Conservation (phyloP, 257 asterid species). For the Ajuga chamaepitys region DNA sequence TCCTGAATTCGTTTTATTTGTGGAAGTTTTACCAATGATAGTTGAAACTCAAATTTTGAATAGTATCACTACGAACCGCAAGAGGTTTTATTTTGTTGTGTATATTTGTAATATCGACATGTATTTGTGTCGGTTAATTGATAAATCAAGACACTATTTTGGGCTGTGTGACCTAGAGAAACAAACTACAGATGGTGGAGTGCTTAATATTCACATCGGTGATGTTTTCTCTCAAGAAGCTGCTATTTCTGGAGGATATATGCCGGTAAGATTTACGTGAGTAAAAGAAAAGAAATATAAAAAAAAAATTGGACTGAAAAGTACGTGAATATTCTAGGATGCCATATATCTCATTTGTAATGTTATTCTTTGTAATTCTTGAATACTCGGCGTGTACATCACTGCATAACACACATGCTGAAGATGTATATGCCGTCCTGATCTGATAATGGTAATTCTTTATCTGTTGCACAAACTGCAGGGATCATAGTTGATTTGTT, state of each 20-base stretch:
- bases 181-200: slow-evolving; percentile 43
- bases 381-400: background rate
- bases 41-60: background rate
- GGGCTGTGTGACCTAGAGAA: slow-evolving; percentile 64
- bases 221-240: slow-evolving; percentile 69
- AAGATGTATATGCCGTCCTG: slow-evolving; percentile 2
- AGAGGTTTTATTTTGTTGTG: background rate
- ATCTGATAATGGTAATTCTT: background rate
- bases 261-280: slow-evolving; percentile 37
- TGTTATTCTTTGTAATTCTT: background rate
- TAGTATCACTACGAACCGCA: background rate
- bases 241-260: slow-evolving; percentile 59
- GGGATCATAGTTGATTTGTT: slow-evolving; percentile 74
- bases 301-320: too few species aligned
- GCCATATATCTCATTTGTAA: background rate
- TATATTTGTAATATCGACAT: background rate
- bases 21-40: background rate
- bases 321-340: background rate
- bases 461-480: slow-evolving; percentile 27
- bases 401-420: background rate
- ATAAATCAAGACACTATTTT: slow-evolving; percentile 53
- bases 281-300: background rate
- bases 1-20: slow-evolving; percentile 6
- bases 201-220: slow-evolving; percentile 58
- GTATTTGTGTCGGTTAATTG: slow-evolving; percentile 39